Evolutionary conservation across 139 green algal species (phyloP), one percentile per base, ranked within the genome.

Genomic region (Chlamydomonas eustigma): DNA sequence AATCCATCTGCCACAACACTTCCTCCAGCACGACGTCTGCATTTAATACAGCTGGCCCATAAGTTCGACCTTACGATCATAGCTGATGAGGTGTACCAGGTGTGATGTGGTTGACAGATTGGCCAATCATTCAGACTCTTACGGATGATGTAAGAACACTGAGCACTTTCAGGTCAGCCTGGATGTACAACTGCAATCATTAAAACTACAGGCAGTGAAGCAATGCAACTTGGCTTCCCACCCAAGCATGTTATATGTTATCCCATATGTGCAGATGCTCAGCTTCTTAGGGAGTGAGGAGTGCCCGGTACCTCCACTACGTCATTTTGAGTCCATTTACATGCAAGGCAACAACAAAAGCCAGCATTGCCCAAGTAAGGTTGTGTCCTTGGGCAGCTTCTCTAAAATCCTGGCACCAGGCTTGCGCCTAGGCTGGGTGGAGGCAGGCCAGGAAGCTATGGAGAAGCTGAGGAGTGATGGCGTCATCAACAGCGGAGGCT

Each of bases 1-100:
- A 88, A 88, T 73, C 84, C 84, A 0, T 32, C 37, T 0, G 80
- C 65, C 50, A 63, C 64, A 35, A 78, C 77, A 24, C 51, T 83
- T n/a, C 37, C 50, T 0, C n/a, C 51, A 1, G 2, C 1, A 2
- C 38, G 81, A 8, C 80, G 83, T 5, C 50, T 65, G 28, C 51
- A 67, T 31, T 73, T 88, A 22, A 37, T 86, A 44, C 36, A 34
- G 51, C 75, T 88, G 33, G 84, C 84, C 1, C 71, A 81, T 3
- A 3, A 44, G 50, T 75, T 78, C 64, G 66, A 39, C 65, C 84
- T 88, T 64, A 30, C 31, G 3, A 75, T 88, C 6, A 35, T 88
- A 25, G 83, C 80, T 3, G 83, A 88, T 52, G 83, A 88, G 74
- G 83, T 25, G 65, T 73, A 73, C 34, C 18, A 51, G 12, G 32